These are phyloP conservation scores for Lasiodiplodia gonubiensis DNA, from an alignment of 2,329 filamentous ascomycete species.

Conservation along the genomic window DNA sequence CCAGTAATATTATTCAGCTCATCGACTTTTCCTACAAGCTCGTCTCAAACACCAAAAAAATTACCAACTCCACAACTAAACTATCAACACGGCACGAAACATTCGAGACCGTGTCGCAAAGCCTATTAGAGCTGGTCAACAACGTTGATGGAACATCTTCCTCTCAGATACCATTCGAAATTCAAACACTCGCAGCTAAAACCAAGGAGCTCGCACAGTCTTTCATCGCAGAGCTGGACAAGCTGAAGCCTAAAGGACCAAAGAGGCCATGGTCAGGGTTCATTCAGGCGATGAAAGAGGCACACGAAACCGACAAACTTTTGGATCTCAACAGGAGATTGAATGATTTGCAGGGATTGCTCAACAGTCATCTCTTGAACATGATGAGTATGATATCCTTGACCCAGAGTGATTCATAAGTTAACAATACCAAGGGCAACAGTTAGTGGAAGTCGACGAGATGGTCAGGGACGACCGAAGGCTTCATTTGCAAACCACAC, in stretches of 20 bases:
- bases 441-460: not conserved
- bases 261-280: not conserved
- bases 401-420: not conserved
- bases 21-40: constrained; percentile 38
- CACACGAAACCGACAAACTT: not conserved
- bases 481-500: too few relatives aligned
- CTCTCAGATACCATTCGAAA: too few relatives aligned
- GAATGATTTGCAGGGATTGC: not conserved
- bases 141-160: too few relatives aligned
- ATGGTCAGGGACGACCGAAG: too few relatives aligned
- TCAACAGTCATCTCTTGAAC: not conserved
- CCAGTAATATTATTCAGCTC: constrained; percentile 34
- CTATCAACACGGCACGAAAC: not conserved
- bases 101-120: too few relatives aligned
- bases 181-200: not conserved
- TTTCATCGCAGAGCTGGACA: not conserved
- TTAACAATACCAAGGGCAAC: not conserved
- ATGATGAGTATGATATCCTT: not conserved
- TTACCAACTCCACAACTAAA: not conserved
- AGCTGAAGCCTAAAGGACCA: not conserved
- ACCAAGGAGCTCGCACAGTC: not conserved
- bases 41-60: not conserved
- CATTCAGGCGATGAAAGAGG: not conserved
- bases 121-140: too few relatives aligned
- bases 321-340: not conserved